These are phyloP conservation scores for Monotropa hypopitys DNA, from an alignment of 179 eudicot genomes.

Conservation along the genomic window DNA sequence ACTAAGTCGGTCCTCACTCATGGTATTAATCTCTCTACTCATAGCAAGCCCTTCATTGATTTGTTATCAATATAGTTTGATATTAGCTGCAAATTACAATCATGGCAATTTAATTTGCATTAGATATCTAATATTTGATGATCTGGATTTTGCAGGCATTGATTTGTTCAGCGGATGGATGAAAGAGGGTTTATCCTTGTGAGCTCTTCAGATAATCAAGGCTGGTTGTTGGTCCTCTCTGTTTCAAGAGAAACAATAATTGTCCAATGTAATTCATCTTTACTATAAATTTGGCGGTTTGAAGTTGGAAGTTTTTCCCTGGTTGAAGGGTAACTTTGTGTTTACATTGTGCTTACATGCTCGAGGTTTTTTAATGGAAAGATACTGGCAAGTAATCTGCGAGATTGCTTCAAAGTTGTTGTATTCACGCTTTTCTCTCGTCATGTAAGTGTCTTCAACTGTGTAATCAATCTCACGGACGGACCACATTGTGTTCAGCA, in stretches of 20 bases:
- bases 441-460: not conserved
- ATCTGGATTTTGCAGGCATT: constrained; percentile 3
- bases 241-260: not conserved
- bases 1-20: not conserved
- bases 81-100: not conserved
- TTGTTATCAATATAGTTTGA: not conserved
- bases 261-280: not conserved
- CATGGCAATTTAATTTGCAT: not conserved
- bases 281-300: not conserved
- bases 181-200: not conserved
- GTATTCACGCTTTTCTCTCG: not conserved
- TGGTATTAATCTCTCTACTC: not conserved
- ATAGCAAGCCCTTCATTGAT: not conserved
- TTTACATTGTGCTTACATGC: not conserved
- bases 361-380: not conserved
- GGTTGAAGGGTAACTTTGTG: not conserved
- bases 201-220: not conserved
- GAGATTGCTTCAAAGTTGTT: not conserved
- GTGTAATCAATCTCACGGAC: not conserved
- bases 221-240: not conserved
- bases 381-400: not conserved
- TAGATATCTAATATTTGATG: not conserved
- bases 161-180: not conserved
- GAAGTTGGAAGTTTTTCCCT: not conserved
- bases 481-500: not conserved